These are phyloP conservation scores for Tricholomella constricta DNA, from an alignment of 768 basidiomycete genomes.

Conservation along the genomic window DNA sequence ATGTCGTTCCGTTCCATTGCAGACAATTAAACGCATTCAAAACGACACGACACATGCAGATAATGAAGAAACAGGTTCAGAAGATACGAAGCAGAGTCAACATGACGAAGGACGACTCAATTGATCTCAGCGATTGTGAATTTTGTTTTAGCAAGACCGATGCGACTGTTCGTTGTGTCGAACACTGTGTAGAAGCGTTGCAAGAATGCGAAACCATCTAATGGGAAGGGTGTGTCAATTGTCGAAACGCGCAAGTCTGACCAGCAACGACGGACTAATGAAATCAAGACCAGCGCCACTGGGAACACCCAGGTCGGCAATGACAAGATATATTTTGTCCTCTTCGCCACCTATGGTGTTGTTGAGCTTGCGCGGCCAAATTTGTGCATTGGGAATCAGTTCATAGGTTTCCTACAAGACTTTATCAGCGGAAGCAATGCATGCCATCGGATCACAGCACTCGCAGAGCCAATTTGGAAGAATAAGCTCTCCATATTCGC, in stretches of 20 bases:
- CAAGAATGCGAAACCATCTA: slow-evolving; percentile 57
- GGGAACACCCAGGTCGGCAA: slow-evolving; percentile 50
- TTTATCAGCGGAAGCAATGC: neutral
- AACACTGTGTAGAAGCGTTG: slow-evolving; percentile 63
- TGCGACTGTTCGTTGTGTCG: slow-evolving; percentile 42
- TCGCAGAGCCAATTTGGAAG: slow-evolving; percentile 51
- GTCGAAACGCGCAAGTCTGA: neutral
- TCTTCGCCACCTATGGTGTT: slow-evolving; percentile 53
- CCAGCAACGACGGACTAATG: slow-evolving; percentile 44
- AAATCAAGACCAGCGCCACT: slow-evolving; percentile 66
- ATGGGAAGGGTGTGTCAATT: slow-evolving; percentile 1
- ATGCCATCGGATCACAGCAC: slow-evolving; percentile 2
- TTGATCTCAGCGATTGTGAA: slow-evolving; percentile 39
- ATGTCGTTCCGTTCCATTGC: too few relatives aligned
- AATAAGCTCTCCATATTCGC: slow-evolving; percentile 48
- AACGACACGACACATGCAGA: neutral
- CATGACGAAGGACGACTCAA: slow-evolving; percentile 14
- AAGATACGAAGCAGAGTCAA: neutral
- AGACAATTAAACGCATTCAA: neutral
- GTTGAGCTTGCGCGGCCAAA: slow-evolving; percentile 67
- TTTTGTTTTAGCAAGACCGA: slow-evolving; percentile 40
- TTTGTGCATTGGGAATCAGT: slow-evolving; percentile 65
- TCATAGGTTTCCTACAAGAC: slow-evolving; percentile 46
- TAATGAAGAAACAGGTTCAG: neutral
- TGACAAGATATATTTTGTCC: slow-evolving; percentile 55